phyloP scores from a whole-genome alignment of 2,329 filamentous ascomycete species.

The Pseudogymnoascus sp. region DNA sequence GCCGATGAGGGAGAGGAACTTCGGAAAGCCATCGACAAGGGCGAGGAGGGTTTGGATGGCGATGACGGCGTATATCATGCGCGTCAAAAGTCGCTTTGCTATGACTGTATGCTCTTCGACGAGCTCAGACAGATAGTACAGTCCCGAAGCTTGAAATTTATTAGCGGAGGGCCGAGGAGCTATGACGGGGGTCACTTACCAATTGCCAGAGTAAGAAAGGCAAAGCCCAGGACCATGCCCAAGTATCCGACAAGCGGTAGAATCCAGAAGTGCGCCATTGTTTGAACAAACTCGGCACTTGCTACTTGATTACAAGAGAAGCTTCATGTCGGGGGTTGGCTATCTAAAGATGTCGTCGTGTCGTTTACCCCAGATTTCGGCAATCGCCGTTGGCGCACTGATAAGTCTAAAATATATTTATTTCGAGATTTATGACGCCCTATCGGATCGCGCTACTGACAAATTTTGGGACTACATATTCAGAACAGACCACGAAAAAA shows the following conservation, averaged over 20 bases:
- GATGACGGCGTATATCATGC: conserved; percentile 78
- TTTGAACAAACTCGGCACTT: conserved; percentile 25
- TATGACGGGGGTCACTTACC: conserved; percentile 41
- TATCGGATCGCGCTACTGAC: neutral
- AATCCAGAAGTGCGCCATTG: conserved; percentile 63
- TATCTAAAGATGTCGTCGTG: conserved; percentile 2
- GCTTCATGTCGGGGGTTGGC: neutral
- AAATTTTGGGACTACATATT: conserved; percentile 2
- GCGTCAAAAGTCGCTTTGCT: conserved; percentile 76
- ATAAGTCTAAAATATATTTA: conserved; percentile 10
- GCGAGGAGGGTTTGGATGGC: conserved; percentile 65
- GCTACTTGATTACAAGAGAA: neutral
- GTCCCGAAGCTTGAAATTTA: conserved; percentile 64
- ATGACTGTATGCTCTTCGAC: conserved; percentile 96
- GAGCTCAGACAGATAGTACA: conserved; percentile 96
- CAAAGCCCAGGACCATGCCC: conserved; percentile 81
- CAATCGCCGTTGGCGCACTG: conserved; percentile 6
- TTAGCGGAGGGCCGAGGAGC: conserved; percentile 6
- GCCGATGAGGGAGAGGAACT: conserved; percentile 64
- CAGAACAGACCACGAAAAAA: neutral
- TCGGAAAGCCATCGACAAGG: conserved; percentile 78
- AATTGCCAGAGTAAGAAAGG: conserved; percentile 89
- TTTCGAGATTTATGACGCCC: conserved; percentile 9
- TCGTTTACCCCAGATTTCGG: conserved; percentile 8
- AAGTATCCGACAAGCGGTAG: conserved; percentile 84